These are phyloP conservation scores for Meredithiella fracta DNA, from an alignment of 2,329 filamentous ascomycete genomes.

Conservation along the genomic window DNA sequence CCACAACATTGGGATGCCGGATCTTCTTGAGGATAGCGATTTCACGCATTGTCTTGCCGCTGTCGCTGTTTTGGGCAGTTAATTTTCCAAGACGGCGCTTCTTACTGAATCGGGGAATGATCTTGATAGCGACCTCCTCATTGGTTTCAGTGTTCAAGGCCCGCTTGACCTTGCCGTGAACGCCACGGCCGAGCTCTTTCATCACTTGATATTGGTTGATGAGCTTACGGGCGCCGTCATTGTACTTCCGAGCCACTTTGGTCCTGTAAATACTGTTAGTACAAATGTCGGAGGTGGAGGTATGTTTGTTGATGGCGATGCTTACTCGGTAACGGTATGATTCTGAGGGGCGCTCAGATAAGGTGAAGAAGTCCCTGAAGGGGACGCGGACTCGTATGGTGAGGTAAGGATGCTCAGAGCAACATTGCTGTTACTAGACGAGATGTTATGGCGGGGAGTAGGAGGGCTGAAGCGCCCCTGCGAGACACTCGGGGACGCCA, in stretches of 20 bases:
- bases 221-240: slow-evolving; percentile 76
- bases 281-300: neutral
- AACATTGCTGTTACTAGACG: neutral
- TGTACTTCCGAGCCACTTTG: slow-evolving; percentile 76
- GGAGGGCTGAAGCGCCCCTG: slow-evolving; percentile 11
- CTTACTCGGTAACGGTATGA: slow-evolving; percentile 62
- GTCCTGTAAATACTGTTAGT: slow-evolving; percentile 36
- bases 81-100: slow-evolving; percentile 80
- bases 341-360: slow-evolving; percentile 55
- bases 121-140: slow-evolving; percentile 90
- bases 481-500: slow-evolving; percentile 5
- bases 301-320: slow-evolving; percentile 17
- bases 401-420: slow-evolving; percentile 23
- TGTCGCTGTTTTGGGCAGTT: slow-evolving; percentile 37
- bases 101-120: slow-evolving; percentile 90
- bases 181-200: slow-evolving; percentile 85
- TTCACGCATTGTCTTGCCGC: slow-evolving; percentile 77
- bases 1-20: slow-evolving; percentile 90
- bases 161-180: slow-evolving; percentile 95
- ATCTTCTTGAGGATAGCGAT: slow-evolving; percentile 98
- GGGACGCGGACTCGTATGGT: slow-evolving; percentile 38
- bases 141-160: slow-evolving; percentile 62
- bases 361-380: slow-evolving; percentile 32
- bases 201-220: slow-evolving; percentile 98
- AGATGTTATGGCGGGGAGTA: slow-evolving; percentile 7